Evolutionary conservation across 371 early-diverging fungal genomes (phyloP).

Genomic region (Sanchytrium tribonematis): DNA sequence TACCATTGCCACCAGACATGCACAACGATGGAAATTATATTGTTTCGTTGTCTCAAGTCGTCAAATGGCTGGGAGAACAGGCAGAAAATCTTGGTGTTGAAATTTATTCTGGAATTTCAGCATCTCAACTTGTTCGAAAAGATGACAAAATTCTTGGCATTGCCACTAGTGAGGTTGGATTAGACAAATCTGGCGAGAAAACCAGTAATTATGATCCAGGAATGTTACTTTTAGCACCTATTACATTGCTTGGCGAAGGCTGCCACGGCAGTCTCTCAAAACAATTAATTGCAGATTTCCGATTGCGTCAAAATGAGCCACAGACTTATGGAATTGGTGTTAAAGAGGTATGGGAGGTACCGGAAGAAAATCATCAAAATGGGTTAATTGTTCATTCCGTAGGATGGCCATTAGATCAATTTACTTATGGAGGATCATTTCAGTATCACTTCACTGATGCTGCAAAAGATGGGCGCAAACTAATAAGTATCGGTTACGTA

Average conservation of each 20-base stretch:
- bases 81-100: conserved; percentile 89
- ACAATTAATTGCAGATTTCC: conserved; percentile 50
- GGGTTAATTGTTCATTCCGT: conserved; percentile 64
- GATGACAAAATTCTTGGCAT: conserved; percentile 75
- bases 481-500: conserved; percentile 61
- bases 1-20: conserved; percentile 90
- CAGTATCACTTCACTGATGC: conserved; percentile 67
- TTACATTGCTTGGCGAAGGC: conserved; percentile 88
- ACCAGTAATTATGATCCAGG: conserved; percentile 78
- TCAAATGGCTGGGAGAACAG: conserved; percentile 82
- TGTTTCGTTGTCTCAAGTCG: conserved; percentile 66
- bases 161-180: conserved; percentile 79
- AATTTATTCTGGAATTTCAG: conserved; percentile 74
- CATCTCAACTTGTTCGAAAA: conserved; percentile 38
- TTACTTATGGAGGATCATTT: conserved; percentile 79
- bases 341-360: conserved; percentile 93
- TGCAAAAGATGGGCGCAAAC: conserved; percentile 13
- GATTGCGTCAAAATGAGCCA: conserved; percentile 49
- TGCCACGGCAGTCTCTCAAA: conserved; percentile 88
- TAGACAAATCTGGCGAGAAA: conserved; percentile 59
- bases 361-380: conserved; percentile 48
- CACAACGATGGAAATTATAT: conserved; percentile 88
- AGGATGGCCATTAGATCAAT: conserved; percentile 67
- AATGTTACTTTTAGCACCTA: conserved; percentile 74
- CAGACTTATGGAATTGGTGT: conserved; percentile 82